Evolutionary conservation across 441 rosid species (phyloP).

Genomic region (Adansonia madagascariensis): DNA sequence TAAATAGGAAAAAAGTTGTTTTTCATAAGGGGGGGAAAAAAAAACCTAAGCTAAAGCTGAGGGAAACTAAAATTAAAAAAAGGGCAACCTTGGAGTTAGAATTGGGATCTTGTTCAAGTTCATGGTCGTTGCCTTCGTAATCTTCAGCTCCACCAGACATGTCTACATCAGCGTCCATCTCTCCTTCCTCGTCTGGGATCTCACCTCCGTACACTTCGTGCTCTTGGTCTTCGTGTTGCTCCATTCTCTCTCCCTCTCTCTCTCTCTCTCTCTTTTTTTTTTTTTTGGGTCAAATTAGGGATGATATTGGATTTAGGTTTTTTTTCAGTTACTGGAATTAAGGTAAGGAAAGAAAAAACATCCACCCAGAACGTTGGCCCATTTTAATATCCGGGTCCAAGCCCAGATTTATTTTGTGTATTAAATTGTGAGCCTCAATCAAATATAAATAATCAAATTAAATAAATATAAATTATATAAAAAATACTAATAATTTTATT

Average conservation of each 20-base stretch:
- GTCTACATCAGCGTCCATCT: slow-evolving; percentile 62
- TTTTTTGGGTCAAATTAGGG: neutral
- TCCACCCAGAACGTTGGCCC: no score
- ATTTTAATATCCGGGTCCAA: no score
- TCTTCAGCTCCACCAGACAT: slow-evolving; percentile 41
- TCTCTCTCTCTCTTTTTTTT: no score
- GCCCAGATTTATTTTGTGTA: no score
- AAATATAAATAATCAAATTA: no score
- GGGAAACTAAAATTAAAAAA: neutral
- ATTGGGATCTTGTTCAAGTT: slow-evolving; percentile 48
- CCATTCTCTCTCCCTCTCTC: slow-evolving; percentile 40
- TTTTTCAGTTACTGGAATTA: slow-evolving; percentile 22
- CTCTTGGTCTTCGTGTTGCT: slow-evolving; percentile 63
- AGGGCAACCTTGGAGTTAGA: slow-evolving; percentile 57
- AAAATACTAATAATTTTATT: no score
- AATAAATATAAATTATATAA: no score
- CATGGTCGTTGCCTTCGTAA: slow-evolving; percentile 51
- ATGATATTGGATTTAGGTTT: slow-evolving; percentile 26
- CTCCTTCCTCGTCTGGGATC: slow-evolving; percentile 62
- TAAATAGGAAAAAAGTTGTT: neutral
- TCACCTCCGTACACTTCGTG: slow-evolving; percentile 80
- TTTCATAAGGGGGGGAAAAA: neutral
- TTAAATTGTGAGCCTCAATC: no score
- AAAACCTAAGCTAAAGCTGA: neutral
- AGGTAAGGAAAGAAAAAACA: no score